Percentiles rank a stretch among this genome's conserved stretches.
Evolutionary conservation across 257 asterid genomes (phyloP).

Genomic region (Pogostemon cablin): DNA sequence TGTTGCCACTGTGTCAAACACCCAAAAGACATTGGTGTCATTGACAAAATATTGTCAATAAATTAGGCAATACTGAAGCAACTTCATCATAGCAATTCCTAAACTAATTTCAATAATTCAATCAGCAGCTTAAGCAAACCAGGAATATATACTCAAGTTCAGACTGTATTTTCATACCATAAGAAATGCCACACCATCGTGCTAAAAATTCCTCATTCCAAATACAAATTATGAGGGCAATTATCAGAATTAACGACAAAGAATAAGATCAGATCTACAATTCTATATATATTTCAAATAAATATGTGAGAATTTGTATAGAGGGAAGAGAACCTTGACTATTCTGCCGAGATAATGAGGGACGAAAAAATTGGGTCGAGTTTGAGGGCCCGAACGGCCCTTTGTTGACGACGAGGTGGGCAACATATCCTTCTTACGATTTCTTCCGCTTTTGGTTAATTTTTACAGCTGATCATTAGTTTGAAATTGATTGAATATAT

Average conservation of each 20-base stretch:
- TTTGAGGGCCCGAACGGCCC: constrained; percentile 67
- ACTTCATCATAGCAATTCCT: background rate
- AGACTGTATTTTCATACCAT: too few species aligned
- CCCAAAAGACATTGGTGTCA: constrained; percentile 35
- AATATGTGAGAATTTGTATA: constrained; percentile 5
- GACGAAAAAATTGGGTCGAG: constrained; percentile 67
- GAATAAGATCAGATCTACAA: constrained; percentile 48
- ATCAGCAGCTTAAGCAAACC: background rate
- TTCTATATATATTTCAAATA: constrained; percentile 11
- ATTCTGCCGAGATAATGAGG: constrained; percentile 94
- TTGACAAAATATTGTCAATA: constrained; percentile 18
- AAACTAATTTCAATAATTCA: background rate
- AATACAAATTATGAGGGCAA: constrained; percentile 13
- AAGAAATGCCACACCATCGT: background rate
- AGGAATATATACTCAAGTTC: background rate
- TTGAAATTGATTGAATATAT: constrained; percentile 30
- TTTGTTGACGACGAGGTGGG: constrained; percentile 74
- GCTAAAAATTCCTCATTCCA: constrained; percentile 21
- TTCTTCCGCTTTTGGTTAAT: constrained; percentile 26
- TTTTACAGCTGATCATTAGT: constrained; percentile 13
- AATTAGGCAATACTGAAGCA: background rate
- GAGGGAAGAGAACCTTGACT: constrained; percentile 64
- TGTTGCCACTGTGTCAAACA: constrained; percentile 86
- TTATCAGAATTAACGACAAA: constrained; percentile 16
- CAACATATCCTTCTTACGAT: constrained; percentile 54